Conservation (phyloP, 2,329 filamentous ascomycete species). For the Rhynchosporium graminicola region DNA sequence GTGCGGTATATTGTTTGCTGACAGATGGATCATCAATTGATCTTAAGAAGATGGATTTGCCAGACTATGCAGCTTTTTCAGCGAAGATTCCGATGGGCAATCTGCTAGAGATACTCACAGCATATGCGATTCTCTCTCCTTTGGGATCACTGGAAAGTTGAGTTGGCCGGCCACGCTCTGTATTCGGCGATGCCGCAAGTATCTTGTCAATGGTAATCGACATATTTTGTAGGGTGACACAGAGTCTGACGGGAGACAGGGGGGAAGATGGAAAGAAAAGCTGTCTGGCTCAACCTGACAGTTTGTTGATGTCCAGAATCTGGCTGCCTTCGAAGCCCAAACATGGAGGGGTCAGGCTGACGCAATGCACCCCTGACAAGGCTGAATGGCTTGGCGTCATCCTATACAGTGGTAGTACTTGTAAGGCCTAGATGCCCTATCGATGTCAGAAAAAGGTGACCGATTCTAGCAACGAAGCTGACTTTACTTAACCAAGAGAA, state of each 20-base stretch:
- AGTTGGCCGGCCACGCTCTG: slow-evolving; percentile 82
- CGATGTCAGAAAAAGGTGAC: no score
- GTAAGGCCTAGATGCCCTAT: no score
- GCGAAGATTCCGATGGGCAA: slow-evolving; percentile 1
- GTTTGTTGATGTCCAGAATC: background rate
- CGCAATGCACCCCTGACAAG: slow-evolving; percentile 15
- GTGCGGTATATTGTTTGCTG: slow-evolving; percentile 87
- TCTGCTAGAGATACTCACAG: slow-evolving; percentile 57
- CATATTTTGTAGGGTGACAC: slow-evolving; percentile 28
- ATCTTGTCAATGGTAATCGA: slow-evolving; percentile 66
- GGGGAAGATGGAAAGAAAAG: background rate
- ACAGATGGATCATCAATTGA: slow-evolving; percentile 86
- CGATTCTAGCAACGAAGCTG: no score
- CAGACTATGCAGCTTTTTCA: slow-evolving; percentile 59
- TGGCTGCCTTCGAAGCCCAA: background rate
- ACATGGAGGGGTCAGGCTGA: slow-evolving; percentile 26
- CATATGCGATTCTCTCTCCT: slow-evolving; percentile 89
- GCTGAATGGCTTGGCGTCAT: background rate
- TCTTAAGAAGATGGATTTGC: slow-evolving; percentile 94
- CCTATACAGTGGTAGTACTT: no score
- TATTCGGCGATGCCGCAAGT: slow-evolving; percentile 82
- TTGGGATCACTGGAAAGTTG: slow-evolving; percentile 86
- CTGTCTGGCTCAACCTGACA: background rate
- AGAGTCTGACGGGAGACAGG: background rate
- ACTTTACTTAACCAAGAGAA: no score